phyloP scores from a whole-genome alignment of 176 grass and related monocot species.

The Guadua angustifolia region DNA sequence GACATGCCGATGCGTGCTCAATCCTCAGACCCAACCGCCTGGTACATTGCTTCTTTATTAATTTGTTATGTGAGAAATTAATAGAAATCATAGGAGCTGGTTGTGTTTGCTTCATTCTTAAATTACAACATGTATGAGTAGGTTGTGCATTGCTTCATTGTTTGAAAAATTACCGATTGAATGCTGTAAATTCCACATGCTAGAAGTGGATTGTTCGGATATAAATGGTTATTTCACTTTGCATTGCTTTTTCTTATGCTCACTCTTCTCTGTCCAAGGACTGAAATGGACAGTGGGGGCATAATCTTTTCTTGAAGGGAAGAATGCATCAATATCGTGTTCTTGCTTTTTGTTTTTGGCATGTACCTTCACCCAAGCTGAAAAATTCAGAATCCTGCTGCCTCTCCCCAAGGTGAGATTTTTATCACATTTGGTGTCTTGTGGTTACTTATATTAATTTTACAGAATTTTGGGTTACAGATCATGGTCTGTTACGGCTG shows the following conservation, averaged over 20 bases:
- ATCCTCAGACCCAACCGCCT: too few species aligned
- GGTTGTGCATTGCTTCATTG: too few species aligned
- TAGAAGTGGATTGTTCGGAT: too few species aligned
- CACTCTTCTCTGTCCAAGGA: constrained; percentile 18
- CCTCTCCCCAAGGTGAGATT: constrained; percentile 29
- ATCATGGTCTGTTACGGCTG: too few species aligned
- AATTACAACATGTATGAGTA: too few species aligned
- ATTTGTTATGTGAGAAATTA: too few species aligned
- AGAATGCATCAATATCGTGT: constrained; percentile 34
- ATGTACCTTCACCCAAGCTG: constrained; percentile 41
- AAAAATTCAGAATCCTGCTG: constrained; percentile 14
- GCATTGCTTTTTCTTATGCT: constrained; percentile 13
- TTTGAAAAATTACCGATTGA: too few species aligned
- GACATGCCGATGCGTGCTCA: too few species aligned
- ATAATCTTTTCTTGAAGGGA: constrained; percentile 42
- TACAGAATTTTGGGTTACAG: constrained; percentile 16
- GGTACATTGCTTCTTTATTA: too few species aligned
- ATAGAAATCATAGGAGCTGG: too few species aligned
- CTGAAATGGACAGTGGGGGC: constrained; percentile 36
- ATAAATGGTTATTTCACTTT: constrained; percentile 15
- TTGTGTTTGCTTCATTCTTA: too few species aligned
- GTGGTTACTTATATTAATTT: constrained; percentile 6
- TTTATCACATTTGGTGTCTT: neutral
- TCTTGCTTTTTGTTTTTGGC: constrained; percentile 43
- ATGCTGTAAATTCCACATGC: too few species aligned